Base-by-base conservation (phyloP, 169 alveolate genomes). In the Babesia sp. region DNA sequence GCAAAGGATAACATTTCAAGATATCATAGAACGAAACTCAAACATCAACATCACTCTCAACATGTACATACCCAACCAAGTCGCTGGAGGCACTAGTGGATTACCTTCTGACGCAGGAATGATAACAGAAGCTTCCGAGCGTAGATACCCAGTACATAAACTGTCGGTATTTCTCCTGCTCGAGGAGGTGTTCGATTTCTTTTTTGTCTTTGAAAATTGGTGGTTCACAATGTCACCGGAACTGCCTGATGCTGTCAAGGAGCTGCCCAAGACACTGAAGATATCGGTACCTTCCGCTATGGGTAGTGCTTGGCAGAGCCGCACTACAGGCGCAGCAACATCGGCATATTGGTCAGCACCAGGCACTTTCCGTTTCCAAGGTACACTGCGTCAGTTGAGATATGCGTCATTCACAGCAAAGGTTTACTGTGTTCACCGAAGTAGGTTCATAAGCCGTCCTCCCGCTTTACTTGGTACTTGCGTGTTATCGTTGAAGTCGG, bases 121-220 rank as follows among this genome's bases (percentile, higher is more conserved):
- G 2, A 14, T 72, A 18, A 66, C 57, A 14, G 74, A 53, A 31
- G 64, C 58, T 14, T 50, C 72, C 18, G 84, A 56, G 41, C 44
- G 69, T 1, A 14, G 63, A n/a, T 20, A 44, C 34, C 87, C 83
- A 8, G 54, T 75, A 20, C 80, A 87, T 46, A 73, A 80, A 48
- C 7, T 71, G n/a, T 45, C 79, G 69, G 85, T 82, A 16, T 84
- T 83, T 46, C 77, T 90, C 86, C 83, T 83, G 34, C 51, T 90
- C 56, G 90, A 89, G 20, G 92, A 85, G 44, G 76, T 90, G 12
- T 85, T 90, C 56, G 92, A 90, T 68, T 90, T 90, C 71, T 73
- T 68, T 51, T 83, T 90, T 84, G 85, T 85, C 8, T 86, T 90
- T 41, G 91, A 84, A 70, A 85, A 90, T 64, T 90, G 94, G 94